Percentiles rank a stretch among this genome's conserved stretches.
Conservation (phyloP, 768 basidiomycete species). For the Auricularia sp. region DNA sequence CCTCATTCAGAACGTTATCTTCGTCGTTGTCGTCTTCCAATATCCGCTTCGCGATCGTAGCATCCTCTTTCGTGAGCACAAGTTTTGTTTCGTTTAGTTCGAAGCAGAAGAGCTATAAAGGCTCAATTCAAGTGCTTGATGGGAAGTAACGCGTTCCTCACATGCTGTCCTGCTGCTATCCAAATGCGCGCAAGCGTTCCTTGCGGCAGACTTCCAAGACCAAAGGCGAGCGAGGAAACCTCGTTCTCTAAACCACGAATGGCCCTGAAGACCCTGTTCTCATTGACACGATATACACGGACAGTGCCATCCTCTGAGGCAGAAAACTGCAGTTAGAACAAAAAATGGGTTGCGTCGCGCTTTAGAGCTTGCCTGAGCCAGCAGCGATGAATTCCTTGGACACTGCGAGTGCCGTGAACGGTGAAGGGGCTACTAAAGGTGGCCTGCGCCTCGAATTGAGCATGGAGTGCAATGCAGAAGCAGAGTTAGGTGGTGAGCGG, state of each 20-base stretch:
- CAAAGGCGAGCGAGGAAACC: conserved; percentile 51
- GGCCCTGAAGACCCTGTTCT: conserved; percentile 52
- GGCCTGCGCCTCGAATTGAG: neutral
- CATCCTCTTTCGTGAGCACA: conserved; percentile 44
- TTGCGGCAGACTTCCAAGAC: conserved; percentile 26
- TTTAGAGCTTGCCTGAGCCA: neutral
- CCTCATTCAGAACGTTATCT: conserved; percentile 61
- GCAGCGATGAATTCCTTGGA: neutral
- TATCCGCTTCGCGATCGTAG: conserved; percentile 31
- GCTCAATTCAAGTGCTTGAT: neutral
- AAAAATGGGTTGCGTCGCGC: neutral
- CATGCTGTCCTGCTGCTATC: conserved; percentile 56
- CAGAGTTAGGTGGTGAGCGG: too few species aligned
- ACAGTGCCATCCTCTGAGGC: conserved; percentile 55
- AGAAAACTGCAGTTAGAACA: neutral
- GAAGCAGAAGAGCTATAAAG: conserved; percentile 28
- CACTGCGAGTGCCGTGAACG: neutral
- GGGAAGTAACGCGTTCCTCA: conserved; percentile 18
- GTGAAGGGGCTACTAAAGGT: neutral
- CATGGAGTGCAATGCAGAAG: neutral
- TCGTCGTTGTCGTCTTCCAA: conserved; percentile 28
- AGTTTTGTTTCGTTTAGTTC: conserved; percentile 38
- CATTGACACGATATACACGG: conserved; percentile 52
- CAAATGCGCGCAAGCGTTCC: conserved; percentile 36
- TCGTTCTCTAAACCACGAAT: conserved; percentile 46